Percentiles rank a stretch among this genome's conserved stretches.
Conservation (phyloP, 2,329 filamentous ascomycete genomes). For the Nothophoma quercina region DNA sequence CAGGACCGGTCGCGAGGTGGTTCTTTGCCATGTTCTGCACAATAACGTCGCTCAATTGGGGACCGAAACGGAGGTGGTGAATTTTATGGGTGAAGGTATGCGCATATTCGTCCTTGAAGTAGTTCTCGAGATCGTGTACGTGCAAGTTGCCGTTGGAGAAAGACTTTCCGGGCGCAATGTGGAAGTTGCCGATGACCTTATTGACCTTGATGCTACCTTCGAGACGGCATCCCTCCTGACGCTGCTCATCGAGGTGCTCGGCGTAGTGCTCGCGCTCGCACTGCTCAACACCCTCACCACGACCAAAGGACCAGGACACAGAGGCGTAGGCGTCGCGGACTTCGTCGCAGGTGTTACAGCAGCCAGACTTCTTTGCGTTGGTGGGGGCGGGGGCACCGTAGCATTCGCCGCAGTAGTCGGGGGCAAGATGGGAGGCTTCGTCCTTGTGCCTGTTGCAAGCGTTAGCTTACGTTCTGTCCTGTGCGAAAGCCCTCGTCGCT, state of each 20-base stretch:
- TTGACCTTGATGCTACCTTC: constrained; percentile 93
- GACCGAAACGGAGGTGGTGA: constrained; percentile 90
- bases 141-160: constrained; percentile 98
- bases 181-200: constrained; percentile 98
- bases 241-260: constrained; percentile 85
- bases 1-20: constrained; percentile 64
- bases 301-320: constrained; percentile 91
- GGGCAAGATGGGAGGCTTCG: constrained; percentile 81
- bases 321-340: constrained; percentile 92
- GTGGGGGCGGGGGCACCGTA: constrained; percentile 81
- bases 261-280: constrained; percentile 94
- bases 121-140: constrained; percentile 96
- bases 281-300: constrained; percentile 91
- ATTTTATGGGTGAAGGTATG: constrained; percentile 92
- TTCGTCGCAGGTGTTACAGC: constrained; percentile 97
- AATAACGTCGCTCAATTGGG: constrained; percentile 80
- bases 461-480: neutral
- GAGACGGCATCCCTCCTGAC: constrained; percentile 91
- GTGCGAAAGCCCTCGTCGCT: neutral
- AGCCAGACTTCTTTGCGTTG: constrained; percentile 79
- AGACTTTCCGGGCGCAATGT: constrained; percentile 92
- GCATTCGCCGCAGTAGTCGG: constrained; percentile 90
- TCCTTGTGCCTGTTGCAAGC: constrained; percentile 64
- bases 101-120: constrained; percentile 73
- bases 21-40: constrained; percentile 49